Conservation (phyloP, 2,329 filamentous ascomycete species). For the Fusarium sarcochroum region DNA sequence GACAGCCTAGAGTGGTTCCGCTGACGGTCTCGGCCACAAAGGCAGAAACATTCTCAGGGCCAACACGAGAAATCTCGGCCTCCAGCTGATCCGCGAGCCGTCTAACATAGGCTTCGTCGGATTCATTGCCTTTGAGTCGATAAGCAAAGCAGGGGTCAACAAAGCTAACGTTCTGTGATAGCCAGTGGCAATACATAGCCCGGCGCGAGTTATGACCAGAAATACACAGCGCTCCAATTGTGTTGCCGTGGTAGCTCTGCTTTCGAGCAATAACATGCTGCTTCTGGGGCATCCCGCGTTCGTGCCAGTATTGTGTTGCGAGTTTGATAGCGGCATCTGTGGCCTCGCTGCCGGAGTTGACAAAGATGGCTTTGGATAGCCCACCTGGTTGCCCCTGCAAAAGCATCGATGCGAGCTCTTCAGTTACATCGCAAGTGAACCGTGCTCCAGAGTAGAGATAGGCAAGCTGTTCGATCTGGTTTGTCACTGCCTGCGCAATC, state of each 20-base stretch:
- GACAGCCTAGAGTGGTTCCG: conserved; percentile 2
- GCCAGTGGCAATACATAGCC: conserved; percentile 27
- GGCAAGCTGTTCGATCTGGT: conserved; percentile 18
- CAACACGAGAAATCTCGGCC: background rate
- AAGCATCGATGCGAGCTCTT: conserved; percentile 50
- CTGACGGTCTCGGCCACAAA: conserved; percentile 18
- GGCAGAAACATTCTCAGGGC: conserved; percentile 2
- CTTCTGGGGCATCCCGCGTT: conserved; percentile 55
- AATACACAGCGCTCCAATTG: conserved; percentile 61
- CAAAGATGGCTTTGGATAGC: conserved; percentile 9
- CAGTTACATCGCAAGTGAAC: conserved; percentile 41
- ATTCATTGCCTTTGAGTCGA: conserved; percentile 45
- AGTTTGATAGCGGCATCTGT: conserved; percentile 6
- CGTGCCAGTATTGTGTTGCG: conserved; percentile 56
- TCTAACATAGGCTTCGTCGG: background rate
- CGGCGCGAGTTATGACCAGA: conserved; percentile 45
- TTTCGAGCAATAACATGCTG: conserved; percentile 59
- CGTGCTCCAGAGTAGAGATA: conserved; percentile 35
- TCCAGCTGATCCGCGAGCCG: conserved; percentile 3
- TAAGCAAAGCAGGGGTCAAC: conserved; percentile 43
- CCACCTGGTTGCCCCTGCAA: conserved; percentile 32
- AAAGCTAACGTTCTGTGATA: conserved; percentile 41
- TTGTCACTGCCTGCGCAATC: background rate
- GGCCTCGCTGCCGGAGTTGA: conserved; percentile 9
- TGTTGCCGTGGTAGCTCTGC: conserved; percentile 66